A percentile compares a stretch with the other conserved stretches of the same genome.
Evolutionary conservation across 108 stramenopile species (phyloP).

Genomic region (Cylindrotheca closterium): DNA sequence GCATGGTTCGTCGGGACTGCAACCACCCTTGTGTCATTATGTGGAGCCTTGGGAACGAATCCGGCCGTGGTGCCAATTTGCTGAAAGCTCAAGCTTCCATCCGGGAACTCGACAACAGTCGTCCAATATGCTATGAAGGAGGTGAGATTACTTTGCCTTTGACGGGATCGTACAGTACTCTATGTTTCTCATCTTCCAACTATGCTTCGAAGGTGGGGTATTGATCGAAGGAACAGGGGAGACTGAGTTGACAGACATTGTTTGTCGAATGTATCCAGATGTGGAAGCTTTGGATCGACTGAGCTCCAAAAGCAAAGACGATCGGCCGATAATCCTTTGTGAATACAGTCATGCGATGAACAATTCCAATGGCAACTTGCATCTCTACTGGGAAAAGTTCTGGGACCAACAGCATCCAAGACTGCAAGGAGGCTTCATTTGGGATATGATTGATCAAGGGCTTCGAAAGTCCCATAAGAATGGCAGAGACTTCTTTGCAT

Average conservation of each 20-base stretch:
- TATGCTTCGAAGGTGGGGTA: constrained; percentile 38
- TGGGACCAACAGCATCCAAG: constrained; percentile 57
- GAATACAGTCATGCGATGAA: constrained; percentile 97
- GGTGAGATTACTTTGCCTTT: constrained; percentile 33
- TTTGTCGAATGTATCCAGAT: constrained; percentile 95
- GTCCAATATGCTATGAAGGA: constrained; percentile 81
- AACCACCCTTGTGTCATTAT: constrained; percentile 91
- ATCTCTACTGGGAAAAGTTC: constrained; percentile 89
- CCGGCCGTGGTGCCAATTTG: constrained; percentile 80
- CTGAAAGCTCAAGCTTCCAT: constrained; percentile 48
- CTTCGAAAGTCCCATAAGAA: constrained; percentile 28
- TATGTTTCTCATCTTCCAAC: not conserved
- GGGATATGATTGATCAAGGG: constrained; percentile 97
- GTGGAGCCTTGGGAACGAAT: constrained; percentile 94
- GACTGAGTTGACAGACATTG: constrained; percentile 83
- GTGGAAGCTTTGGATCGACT: constrained; percentile 55
- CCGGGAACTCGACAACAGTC: constrained; percentile 62
- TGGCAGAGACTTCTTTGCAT: constrained; percentile 62
- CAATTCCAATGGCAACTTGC: constrained; percentile 88
- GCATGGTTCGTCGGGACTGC: constrained; percentile 86
- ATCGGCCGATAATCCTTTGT: constrained; percentile 90
- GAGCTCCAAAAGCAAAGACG: constrained; percentile 50
- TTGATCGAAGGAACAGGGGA: constrained; percentile 56
- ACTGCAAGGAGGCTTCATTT: constrained; percentile 95
- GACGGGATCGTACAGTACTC: not conserved